phyloP scores from a whole-genome alignment of 2,329 filamentous ascomycete genomes.

The Trichocomaceae sp. region DNA sequence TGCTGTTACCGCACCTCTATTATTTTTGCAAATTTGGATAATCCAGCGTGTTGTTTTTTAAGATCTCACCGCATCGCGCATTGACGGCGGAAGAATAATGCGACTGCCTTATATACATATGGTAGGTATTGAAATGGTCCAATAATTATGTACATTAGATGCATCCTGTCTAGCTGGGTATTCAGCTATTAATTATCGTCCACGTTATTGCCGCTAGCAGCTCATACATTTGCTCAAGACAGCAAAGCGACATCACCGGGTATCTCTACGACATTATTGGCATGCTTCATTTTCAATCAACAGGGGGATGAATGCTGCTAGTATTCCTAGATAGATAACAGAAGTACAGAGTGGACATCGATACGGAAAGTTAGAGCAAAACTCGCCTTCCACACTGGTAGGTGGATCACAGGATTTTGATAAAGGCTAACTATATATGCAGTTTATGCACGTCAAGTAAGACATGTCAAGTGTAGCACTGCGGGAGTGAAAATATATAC shows the following conservation, averaged over 20 bases:
- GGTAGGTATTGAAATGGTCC: not conserved
- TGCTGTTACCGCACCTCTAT: not conserved
- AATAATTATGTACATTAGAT: not conserved
- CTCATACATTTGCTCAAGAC: not conserved
- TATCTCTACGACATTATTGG: slow-evolving; percentile 40
- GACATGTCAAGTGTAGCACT: not conserved
- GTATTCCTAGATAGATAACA: slow-evolving; percentile 22
- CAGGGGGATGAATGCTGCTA: slow-evolving; percentile 27
- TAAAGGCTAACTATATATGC: not conserved
- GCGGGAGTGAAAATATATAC: not conserved
- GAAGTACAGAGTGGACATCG: slow-evolving; percentile 35
- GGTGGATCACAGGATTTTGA: not conserved
- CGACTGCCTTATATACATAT: not conserved
- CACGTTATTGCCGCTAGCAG: not conserved
- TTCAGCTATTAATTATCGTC: not conserved
- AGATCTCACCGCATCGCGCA: slow-evolving; percentile 15
- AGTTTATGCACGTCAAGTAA: slow-evolving; percentile 1
- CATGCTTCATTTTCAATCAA: slow-evolving; percentile 23
- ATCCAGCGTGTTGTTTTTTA: too few species aligned
- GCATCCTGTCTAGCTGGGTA: not conserved
- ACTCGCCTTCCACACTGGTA: not conserved
- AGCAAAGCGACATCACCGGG: slow-evolving; percentile 17
- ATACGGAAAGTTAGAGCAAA: slow-evolving; percentile 22
- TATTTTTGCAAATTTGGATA: not conserved
- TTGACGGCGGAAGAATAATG: not conserved